These are phyloP conservation scores for Fragaria vesca DNA, from an alignment of 306 rosid genomes.

Conservation along the genomic window DNA sequence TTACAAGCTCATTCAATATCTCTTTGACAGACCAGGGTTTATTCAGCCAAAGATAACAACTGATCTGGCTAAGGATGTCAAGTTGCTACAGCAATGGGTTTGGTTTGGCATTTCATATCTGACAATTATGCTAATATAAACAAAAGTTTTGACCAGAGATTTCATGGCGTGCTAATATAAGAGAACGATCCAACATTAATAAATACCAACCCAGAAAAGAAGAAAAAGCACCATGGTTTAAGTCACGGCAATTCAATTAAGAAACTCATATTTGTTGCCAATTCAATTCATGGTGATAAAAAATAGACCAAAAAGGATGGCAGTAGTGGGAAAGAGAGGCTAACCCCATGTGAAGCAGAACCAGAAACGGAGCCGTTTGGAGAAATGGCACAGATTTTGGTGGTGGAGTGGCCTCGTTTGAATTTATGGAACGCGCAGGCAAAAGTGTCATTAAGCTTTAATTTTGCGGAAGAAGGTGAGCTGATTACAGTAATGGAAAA, in stretches of 20 bases:
- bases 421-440: conserved; percentile 26
- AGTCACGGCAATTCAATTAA: not conserved
- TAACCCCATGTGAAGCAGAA: conserved; percentile 46
- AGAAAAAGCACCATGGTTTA: not conserved
- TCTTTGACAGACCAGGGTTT: not conserved
- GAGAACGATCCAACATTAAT: not conserved
- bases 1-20: not conserved
- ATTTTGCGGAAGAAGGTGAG: conserved; percentile 27
- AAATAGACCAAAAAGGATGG: not conserved
- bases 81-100: not conserved
- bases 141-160: not conserved
- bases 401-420: conserved; percentile 19
- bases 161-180: not conserved
- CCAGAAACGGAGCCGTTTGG: conserved; percentile 50
- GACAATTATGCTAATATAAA: not conserved
- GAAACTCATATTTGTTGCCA: not conserved
- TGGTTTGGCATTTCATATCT: not conserved
- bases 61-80: no score
- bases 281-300: not conserved
- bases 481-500: conserved; percentile 25
- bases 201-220: not conserved
- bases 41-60: not conserved
- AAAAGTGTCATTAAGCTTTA: conserved; percentile 6
- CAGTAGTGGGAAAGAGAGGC: conserved; percentile 15
- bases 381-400: conserved; percentile 39